A percentile compares a stretch with the other conserved stretches of the same genome.
Evolutionary conservation across 257 asterid genomes (phyloP).

Genomic region (Solanum chiquidenum): DNA sequence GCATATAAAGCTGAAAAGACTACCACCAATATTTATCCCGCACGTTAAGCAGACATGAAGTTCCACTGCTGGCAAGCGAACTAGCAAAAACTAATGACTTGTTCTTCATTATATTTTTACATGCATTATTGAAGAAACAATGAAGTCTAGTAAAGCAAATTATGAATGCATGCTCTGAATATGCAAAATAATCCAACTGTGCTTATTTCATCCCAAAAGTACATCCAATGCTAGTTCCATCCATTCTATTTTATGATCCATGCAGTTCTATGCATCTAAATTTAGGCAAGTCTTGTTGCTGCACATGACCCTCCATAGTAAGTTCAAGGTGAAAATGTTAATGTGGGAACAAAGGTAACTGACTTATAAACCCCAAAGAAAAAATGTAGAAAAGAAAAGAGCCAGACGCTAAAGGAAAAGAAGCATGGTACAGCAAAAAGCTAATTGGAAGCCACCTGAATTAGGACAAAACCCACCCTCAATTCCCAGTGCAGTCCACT

Average conservation of each 20-base stretch:
- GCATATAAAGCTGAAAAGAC: background rate
- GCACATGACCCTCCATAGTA: no score
- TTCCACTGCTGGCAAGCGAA: background rate
- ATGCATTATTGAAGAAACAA: background rate
- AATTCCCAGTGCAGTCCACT: background rate
- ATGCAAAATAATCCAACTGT: background rate
- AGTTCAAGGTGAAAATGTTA: no score
- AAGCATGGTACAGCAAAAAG: background rate
- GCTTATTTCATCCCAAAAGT: background rate
- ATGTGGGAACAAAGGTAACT: no score
- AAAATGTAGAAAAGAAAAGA: no score
- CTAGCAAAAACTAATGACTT: background rate
- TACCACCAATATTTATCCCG: background rate
- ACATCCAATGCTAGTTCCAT: background rate
- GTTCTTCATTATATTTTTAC: background rate
- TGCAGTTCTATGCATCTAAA: background rate
- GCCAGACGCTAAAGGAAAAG: background rate
- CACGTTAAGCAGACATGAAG: background rate
- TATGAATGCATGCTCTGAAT: background rate
- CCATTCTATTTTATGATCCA: background rate
- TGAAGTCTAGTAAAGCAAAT: background rate
- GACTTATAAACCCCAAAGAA: no score
- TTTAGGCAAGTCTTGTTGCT: no score
- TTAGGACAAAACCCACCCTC: background rate
- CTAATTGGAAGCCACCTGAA: background rate